A percentile compares a stretch with the other conserved stretches of the same genome.
phyloP scores from a whole-genome alignment of 257 asterid species.

The Solanum neorickii region DNA sequence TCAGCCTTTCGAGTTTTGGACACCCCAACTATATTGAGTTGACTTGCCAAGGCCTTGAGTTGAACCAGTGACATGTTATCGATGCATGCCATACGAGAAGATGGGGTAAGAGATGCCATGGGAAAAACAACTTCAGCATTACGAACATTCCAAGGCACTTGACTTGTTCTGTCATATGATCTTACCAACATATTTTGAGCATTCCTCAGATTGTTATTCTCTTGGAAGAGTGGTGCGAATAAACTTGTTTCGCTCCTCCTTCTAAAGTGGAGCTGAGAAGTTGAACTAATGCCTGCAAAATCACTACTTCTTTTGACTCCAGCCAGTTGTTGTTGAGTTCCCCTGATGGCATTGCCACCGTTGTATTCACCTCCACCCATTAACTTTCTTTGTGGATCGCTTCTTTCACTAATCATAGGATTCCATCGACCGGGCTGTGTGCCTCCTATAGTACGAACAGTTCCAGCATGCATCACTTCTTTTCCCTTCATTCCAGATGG shows the following conservation, averaged over 20 bases:
- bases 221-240: background rate
- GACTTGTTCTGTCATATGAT: background rate
- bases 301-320: background rate
- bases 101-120: background rate
- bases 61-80: background rate
- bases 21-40: slow-evolving; percentile 13
- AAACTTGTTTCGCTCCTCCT: background rate
- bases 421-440: background rate
- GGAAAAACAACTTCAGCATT: background rate
- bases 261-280: background rate
- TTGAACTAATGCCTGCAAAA: background rate
- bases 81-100: background rate
- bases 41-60: slow-evolving; percentile 28
- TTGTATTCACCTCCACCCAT: background rate
- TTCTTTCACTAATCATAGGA: background rate
- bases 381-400: background rate
- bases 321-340: background rate
- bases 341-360: background rate
- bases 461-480: slow-evolving; percentile 7
- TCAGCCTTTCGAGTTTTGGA: slow-evolving; percentile 13
- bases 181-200: background rate
- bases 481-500: slow-evolving; percentile 1
- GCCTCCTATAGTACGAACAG: slow-evolving; percentile 1
- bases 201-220: background rate
- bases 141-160: background rate